Percentiles rank a stretch among this genome's conserved stretches.
These are phyloP conservation scores for Starmerella potacharoeniae DNA, from an alignment of 805 yeast genomes.

Conservation along the genomic window DNA sequence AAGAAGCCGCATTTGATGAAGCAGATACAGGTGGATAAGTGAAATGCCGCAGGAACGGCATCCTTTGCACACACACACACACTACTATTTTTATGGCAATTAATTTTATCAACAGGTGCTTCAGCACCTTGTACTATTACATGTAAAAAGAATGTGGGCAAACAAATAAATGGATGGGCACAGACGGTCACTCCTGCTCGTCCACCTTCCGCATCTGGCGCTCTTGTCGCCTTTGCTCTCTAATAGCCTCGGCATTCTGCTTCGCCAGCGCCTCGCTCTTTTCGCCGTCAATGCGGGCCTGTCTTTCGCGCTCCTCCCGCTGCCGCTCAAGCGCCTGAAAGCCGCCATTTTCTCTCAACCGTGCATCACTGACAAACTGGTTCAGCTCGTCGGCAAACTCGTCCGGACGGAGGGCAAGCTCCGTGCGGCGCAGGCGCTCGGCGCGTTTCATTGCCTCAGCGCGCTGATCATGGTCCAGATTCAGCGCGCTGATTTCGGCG, in stretches of 20 bases:
- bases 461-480: constrained; percentile 75
- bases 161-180: too few species aligned
- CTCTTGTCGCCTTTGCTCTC: not conserved
- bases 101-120: not conserved
- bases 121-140: not conserved
- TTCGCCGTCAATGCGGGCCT: constrained; percentile 41
- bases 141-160: not conserved
- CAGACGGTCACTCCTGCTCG: not conserved
- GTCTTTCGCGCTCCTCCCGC: constrained; percentile 52
- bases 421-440: constrained; percentile 65
- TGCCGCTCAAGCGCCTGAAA: constrained; percentile 70
- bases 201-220: not conserved
- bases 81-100: too few species aligned
- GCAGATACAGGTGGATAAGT: too few species aligned
- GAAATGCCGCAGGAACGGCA: too few species aligned
- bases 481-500: constrained; percentile 62
- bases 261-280: constrained; percentile 25
- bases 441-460: constrained; percentile 83
- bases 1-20: not conserved
- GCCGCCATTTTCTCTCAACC: constrained; percentile 76
- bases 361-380: constrained; percentile 67
- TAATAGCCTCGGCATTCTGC: constrained; percentile 12
- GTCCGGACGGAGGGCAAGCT: constrained; percentile 46
- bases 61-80: too few species aligned
- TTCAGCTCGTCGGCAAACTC: constrained; percentile 79